phyloP scores from a whole-genome alignment of 2,329 filamentous ascomycete species.

The Ophiostoma montium region DNA sequence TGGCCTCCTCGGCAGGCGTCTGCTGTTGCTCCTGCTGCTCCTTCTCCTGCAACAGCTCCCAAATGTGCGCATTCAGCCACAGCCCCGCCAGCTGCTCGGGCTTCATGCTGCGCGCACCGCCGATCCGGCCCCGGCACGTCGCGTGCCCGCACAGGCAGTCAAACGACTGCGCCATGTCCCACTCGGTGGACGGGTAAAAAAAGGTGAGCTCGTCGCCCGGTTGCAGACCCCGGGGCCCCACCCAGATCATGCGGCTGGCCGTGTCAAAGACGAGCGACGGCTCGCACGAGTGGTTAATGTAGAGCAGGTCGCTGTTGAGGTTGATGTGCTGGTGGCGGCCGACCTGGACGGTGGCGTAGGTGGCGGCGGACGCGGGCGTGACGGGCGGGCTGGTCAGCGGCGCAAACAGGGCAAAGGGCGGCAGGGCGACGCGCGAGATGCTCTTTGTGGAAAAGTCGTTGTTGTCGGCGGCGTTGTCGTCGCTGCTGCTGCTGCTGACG shows the following conservation, averaged over 20 bases:
- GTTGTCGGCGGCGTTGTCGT: too few relatives aligned
- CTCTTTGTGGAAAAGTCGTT: conserved; percentile 46
- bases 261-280: conserved; percentile 52
- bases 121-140: conserved; percentile 46
- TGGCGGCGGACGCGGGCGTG: conserved; percentile 37
- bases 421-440: conserved; percentile 37
- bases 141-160: conserved; percentile 45
- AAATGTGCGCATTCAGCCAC: conserved; percentile 50
- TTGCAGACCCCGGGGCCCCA: conserved; percentile 39
- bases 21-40: conserved; percentile 17
- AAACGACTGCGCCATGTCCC: conserved; percentile 60
- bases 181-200: conserved; percentile 66
- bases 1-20: conserved; percentile 16
- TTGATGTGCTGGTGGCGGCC: conserved; percentile 41
- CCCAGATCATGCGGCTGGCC: conserved; percentile 40
- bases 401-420: conserved; percentile 51
- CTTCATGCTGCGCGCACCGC: conserved; percentile 48
- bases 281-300: conserved; percentile 55
- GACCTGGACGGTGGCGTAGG: conserved; percentile 51
- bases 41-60: conserved; percentile 35
- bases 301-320: conserved; percentile 51
- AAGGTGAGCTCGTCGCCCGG: conserved; percentile 49
- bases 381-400: conserved; percentile 52
- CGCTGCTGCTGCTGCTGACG: conserved; percentile 31
- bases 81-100: conserved; percentile 37